A percentile compares a stretch with the other conserved stretches of the same genome.
Evolutionary conservation across 306 rosid species (phyloP).

Genomic region (Chamaecrista fasciculata): DNA sequence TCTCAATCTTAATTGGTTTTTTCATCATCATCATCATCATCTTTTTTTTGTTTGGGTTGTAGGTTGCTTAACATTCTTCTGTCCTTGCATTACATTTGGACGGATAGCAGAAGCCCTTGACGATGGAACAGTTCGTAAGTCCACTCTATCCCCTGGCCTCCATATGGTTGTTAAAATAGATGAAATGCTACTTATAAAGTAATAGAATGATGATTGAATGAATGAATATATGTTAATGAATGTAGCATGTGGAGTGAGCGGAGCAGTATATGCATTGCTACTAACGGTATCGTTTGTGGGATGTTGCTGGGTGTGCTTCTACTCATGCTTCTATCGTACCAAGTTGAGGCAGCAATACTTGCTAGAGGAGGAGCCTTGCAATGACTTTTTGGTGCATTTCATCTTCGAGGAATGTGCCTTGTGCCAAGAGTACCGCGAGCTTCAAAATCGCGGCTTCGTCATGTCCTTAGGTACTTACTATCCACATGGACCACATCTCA

Average conservation of each 20-base stretch:
- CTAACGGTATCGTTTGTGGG: constrained; percentile 18
- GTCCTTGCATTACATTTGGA: constrained; percentile 55
- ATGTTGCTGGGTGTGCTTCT: constrained; percentile 21
- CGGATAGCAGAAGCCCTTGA: constrained; percentile 55
- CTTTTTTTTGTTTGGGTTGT: no score
- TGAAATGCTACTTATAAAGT: no score
- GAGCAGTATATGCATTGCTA: constrained; percentile 38
- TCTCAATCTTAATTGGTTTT: no score
- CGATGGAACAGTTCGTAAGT: constrained; percentile 48
- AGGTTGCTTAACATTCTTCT: constrained; percentile 56
- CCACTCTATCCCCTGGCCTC: no score
- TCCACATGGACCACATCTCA: no score
- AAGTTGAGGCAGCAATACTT: constrained; percentile 44
- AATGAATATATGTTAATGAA: no score
- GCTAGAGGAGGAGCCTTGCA: constrained; percentile 41
- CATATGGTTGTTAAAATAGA: no score
- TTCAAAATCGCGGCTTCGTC: constrained; percentile 44
- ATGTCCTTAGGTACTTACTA: constrained; percentile 54
- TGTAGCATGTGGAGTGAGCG: constrained; percentile 50
- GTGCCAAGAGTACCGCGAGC: constrained; percentile 53
- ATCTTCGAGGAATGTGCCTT: constrained; percentile 41
- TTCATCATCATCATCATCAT: no score
- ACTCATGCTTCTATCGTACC: constrained; percentile 44
- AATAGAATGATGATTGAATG: no score
- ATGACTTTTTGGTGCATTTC: constrained; percentile 41